These are phyloP conservation scores for Pichia deserticola DNA, from an alignment of 805 yeast genomes.

Conservation along the genomic window DNA sequence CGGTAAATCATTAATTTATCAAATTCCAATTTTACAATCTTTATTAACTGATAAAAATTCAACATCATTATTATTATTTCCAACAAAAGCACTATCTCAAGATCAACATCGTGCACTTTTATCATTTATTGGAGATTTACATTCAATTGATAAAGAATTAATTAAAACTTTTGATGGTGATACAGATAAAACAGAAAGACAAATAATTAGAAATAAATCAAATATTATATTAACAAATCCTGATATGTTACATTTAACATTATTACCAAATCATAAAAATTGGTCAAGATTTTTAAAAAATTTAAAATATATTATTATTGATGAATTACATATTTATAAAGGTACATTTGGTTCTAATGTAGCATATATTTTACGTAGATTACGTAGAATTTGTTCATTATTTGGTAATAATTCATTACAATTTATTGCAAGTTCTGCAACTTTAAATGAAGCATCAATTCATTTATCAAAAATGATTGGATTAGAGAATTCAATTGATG, in stretches of 20 bases:
- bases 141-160: slow-evolving; percentile 3
- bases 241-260: slow-evolving; percentile 81
- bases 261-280: slow-evolving; percentile 65
- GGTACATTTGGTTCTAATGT: slow-evolving; percentile 94
- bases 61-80: slow-evolving; percentile 84
- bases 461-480: slow-evolving; percentile 78
- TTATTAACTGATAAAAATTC: slow-evolving; percentile 35
- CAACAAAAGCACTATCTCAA: slow-evolving; percentile 96
- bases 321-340: slow-evolving; percentile 78
- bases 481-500: slow-evolving; percentile 31
- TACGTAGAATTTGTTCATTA: slow-evolving; percentile 54
- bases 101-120: slow-evolving; percentile 84
- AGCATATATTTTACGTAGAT: slow-evolving; percentile 71
- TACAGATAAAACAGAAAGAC: slow-evolving; percentile 55
- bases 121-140: slow-evolving; percentile 18
- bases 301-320: slow-evolving; percentile 70
- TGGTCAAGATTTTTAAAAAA: slow-evolving; percentile 70
- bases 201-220: slow-evolving; percentile 50
- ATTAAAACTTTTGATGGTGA: slow-evolving; percentile 82
- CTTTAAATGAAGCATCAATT: slow-evolving; percentile 62
- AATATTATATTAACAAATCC: slow-evolving; percentile 91
- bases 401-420: slow-evolving; percentile 47
- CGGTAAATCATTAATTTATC: slow-evolving; percentile 91
- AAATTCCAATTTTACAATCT: slow-evolving; percentile 65
- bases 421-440: slow-evolving; percentile 91